A percentile compares a stretch with the other conserved stretches of the same genome.
Evolutionary conservation across 148 eudicot genomes (phyloP).

Genomic region (Dysphania ambrosioides): DNA sequence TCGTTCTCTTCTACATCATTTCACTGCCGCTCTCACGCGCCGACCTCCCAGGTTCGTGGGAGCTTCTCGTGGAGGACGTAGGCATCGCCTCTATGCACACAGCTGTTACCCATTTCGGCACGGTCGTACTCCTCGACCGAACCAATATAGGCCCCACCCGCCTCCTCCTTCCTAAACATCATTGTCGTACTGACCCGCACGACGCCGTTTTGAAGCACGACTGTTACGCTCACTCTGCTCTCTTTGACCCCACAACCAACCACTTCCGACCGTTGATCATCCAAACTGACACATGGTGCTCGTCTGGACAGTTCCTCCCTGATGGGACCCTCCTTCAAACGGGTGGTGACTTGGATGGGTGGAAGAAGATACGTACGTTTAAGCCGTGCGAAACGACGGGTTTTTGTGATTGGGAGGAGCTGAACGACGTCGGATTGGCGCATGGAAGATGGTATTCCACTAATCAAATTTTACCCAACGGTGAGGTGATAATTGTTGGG

Average conservation of each 20-base stretch:
- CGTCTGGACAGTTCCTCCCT: conserved; percentile 90
- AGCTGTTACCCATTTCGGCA: conserved; percentile 70
- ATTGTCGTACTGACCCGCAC: conserved; percentile 33
- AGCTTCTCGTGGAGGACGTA: conserved; percentile 61
- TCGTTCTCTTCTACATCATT: not conserved
- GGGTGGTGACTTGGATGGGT: conserved; percentile 73
- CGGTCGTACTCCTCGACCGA: conserved; percentile 84
- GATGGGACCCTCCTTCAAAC: conserved; percentile 89
- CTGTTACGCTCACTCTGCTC: conserved; percentile 80
- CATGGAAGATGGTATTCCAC: conserved; percentile 79
- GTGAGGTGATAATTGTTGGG: conserved; percentile 65
- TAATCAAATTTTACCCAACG: conserved; percentile 77
- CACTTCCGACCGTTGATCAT: conserved; percentile 58
- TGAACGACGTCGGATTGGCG: conserved; percentile 41
- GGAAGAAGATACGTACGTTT: conserved; percentile 56
- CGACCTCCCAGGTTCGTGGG: conserved; percentile 84
- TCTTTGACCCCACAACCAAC: conserved; percentile 56
- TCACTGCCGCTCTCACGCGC: conserved; percentile 22
- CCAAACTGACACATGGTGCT: conserved; percentile 97
- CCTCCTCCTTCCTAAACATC: conserved; percentile 38
- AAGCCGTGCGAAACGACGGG: conserved; percentile 45
- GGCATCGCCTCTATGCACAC: conserved; percentile 97
- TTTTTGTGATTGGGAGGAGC: conserved; percentile 80
- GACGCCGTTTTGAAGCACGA: conserved; percentile 40
- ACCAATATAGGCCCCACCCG: conserved; percentile 69